Evolutionary conservation across 371 early-diverging fungal genomes (phyloP), one percentile per base, ranked within the genome.

Genomic region (Nematocida major): DNA sequence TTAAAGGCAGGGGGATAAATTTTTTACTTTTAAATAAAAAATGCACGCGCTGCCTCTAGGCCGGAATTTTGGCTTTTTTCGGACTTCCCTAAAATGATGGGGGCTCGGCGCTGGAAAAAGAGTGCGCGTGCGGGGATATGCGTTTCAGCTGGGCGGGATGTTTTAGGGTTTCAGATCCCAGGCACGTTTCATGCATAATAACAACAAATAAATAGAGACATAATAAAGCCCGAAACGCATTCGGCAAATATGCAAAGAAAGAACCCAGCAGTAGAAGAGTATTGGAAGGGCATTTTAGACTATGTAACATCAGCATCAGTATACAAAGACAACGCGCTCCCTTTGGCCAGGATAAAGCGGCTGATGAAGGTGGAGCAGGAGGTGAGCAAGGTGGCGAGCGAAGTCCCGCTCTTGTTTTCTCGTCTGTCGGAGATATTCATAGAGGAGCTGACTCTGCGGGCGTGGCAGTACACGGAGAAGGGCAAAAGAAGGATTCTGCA

Each of bases 321-420:
- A 36, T 39, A 76, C 26, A 95, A 93, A 84, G 87, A 88, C 40
- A 92, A 96, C 79, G 88, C 89, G 30, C 84, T 98, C 70, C 99
- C 99, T 9, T 84, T 97, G 51, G 97, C 97, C n/a, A 86, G 99
- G 42, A 95, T 98, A 78, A 98, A 98, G 82, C 93, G 96, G 82
- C 93, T 98, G 47, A 98, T 98, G 97, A 97, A 97, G 85, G 89
- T 92, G 1, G 99, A 97, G 83, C 93, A 93, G 61, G 95, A 95
- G 79, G 93, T 93, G 28, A 93, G 92, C 87, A 84, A 82, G 80
- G 82, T 85, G 3, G 85, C 86, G 13, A 80, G 67, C 26, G 84
- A 89, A 84, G 96, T 94, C 18, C 96, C 97, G 2, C 87, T 94
- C 59, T 82, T 97, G 43, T 96, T 97, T 86, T 89, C 93, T 40